Conservation (phyloP, 1,284 basidiomycete species). For the Apiotrichum montevideense region DNA sequence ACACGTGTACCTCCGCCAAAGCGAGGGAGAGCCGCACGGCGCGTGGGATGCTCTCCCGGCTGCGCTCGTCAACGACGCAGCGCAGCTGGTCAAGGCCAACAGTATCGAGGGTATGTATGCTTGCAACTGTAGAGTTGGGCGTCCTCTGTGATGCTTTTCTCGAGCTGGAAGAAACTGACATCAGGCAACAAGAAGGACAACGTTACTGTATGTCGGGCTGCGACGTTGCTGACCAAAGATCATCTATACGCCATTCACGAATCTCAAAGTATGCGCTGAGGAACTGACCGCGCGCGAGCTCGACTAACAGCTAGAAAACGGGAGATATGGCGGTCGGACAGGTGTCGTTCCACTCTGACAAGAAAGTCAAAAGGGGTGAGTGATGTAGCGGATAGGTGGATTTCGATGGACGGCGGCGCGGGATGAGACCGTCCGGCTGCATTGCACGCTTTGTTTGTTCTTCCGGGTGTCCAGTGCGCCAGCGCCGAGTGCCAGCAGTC, state of each 20-base stretch:
- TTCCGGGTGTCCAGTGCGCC: no score
- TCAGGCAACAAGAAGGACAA: constrained; percentile 94
- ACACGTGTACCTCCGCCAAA: constrained; percentile 87
- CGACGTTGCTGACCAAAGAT: constrained; percentile 45
- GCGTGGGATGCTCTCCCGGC: constrained; percentile 81
- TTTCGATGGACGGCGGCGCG: no score
- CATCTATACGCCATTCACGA: constrained; percentile 87
- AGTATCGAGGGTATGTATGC: constrained; percentile 74
- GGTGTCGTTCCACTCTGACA: constrained; percentile 88
- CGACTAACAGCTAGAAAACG: constrained; percentile 63
- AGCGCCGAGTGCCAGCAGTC: no score
- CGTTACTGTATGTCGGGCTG: constrained; percentile 52
- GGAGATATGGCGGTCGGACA: constrained; percentile 95
- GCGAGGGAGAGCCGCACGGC: constrained; percentile 57
- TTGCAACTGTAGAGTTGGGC: no score
- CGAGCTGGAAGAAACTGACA: no score
- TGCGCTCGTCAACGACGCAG: constrained; percentile 71
- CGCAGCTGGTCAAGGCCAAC: constrained; percentile 95
- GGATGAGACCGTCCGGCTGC: no score
- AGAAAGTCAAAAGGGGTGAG: constrained; percentile 71
- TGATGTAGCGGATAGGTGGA: not conserved
- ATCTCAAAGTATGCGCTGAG: constrained; percentile 63
- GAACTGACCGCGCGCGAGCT: not conserved
- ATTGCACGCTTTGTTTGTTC: no score
- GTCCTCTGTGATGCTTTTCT: no score